Percentiles rank a stretch among this genome's conserved stretches.
These are phyloP conservation scores for Flaveria floridana DNA, from an alignment of 140 eudicot genomes.

Conservation along the genomic window DNA sequence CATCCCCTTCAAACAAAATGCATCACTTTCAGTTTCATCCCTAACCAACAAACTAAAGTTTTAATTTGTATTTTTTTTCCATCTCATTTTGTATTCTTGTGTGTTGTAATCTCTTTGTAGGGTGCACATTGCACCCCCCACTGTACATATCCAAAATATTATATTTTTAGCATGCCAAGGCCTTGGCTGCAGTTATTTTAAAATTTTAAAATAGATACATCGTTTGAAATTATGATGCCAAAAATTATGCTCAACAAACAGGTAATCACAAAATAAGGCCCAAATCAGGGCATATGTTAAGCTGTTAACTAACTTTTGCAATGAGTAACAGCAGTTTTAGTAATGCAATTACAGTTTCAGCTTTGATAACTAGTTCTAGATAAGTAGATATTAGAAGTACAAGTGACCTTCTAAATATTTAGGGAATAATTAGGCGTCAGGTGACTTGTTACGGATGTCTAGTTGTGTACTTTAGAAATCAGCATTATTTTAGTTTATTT, in stretches of 20 bases:
- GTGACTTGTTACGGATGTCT: background rate
- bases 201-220: background rate
- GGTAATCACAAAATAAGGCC: constrained; percentile 1
- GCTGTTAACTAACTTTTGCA: background rate
- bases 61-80: background rate
- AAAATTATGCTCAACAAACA: background rate
- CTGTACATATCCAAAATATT: constrained; percentile 3
- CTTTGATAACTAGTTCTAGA: background rate
- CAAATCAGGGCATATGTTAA: background rate
- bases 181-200: background rate
- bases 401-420: background rate
- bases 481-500: background rate
- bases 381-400: background rate
- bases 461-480: background rate
- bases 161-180: background rate
- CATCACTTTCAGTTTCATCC: background rate
- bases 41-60: too few relatives aligned
- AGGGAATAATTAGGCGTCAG: background rate
- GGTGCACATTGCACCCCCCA: background rate
- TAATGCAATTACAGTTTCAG: constrained; percentile 14
- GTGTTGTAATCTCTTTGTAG: background rate
- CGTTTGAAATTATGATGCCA: background rate
- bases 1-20: background rate
- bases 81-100: constrained; percentile 4
- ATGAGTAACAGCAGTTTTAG: background rate